A percentile compares a stretch with the other conserved stretches of the same genome.
Conservation (phyloP, 768 basidiomycete species). For the Suillus brevipes region DNA sequence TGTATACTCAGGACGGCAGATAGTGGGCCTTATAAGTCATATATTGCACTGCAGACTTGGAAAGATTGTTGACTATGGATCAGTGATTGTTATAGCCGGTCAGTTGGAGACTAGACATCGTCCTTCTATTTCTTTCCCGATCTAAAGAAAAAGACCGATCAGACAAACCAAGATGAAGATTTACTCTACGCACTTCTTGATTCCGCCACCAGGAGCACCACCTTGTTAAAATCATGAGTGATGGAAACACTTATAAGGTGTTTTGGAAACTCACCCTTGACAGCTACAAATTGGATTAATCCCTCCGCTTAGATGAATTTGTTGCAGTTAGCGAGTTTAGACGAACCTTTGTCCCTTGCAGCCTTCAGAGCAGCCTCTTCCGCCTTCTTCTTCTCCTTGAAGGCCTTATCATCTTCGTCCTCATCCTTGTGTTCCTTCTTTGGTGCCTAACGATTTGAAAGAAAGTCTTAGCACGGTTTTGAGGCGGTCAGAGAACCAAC, state of each 20-base stretch:
- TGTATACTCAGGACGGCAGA: background rate
- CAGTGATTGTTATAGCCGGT: background rate
- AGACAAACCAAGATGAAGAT: slow-evolving; percentile 7
- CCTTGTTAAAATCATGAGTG: slow-evolving; percentile 38
- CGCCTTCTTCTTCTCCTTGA: slow-evolving; percentile 76
- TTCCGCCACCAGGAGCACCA: slow-evolving; percentile 69
- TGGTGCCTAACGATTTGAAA: slow-evolving; percentile 53
- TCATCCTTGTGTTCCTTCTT: slow-evolving; percentile 81
- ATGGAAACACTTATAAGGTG: slow-evolving; percentile 11
- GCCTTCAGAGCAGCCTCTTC: slow-evolving; percentile 74
- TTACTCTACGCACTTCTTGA: slow-evolving; percentile 74
- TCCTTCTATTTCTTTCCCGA: slow-evolving; percentile 66
- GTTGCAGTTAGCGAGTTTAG: background rate
- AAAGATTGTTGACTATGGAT: background rate
- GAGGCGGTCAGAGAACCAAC: slow-evolving; percentile 33
- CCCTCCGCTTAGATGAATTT: background rate
- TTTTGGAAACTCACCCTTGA: slow-evolving; percentile 27
- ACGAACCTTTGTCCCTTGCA: slow-evolving; percentile 69
- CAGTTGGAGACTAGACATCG: background rate
- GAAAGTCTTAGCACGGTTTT: background rate
- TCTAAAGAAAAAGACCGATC: slow-evolving; percentile 35
- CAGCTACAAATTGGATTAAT: slow-evolving; percentile 21
- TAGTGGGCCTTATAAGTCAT: background rate
- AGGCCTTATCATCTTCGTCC: slow-evolving; percentile 67
- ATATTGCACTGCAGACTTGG: too few species aligned